Conservation (phyloP, 768 basidiomycete genomes). For the Lactifluus volemus region DNA sequence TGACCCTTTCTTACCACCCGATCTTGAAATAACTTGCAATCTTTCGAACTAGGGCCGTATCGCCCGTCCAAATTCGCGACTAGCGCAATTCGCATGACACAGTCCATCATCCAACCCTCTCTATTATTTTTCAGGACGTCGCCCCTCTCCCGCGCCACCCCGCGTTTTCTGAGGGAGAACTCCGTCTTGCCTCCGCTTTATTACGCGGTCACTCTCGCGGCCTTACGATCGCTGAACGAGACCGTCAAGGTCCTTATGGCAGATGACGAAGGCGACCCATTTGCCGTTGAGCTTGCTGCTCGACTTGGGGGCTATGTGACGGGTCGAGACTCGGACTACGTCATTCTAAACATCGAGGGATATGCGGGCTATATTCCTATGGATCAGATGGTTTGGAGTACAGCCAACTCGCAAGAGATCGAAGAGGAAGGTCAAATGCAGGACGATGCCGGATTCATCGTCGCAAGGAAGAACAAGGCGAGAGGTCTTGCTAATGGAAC, state of each 20-base stretch:
- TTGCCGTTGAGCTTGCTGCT: conserved; percentile 76
- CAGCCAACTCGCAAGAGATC: conserved; percentile 22
- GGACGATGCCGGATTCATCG: conserved; percentile 49
- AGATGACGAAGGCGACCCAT: conserved; percentile 78
- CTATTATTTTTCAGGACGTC: conserved; percentile 81
- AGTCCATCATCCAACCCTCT: conserved; percentile 50
- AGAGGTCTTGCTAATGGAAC: conserved; percentile 33
- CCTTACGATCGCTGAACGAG: conserved; percentile 32
- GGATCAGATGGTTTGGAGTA: conserved; percentile 64
- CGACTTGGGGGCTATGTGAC: conserved; percentile 64
- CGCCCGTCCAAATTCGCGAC: conserved; percentile 71
- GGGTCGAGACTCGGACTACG: conserved; percentile 77
- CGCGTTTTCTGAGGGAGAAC: conserved; percentile 64
- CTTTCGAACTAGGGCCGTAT: conserved; percentile 44
- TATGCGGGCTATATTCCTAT: conserved; percentile 74
- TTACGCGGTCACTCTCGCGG: conserved; percentile 49
- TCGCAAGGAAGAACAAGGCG: conserved; percentile 44
- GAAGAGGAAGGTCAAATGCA: conserved; percentile 25
- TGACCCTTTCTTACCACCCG: neutral
- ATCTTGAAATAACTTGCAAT: neutral
- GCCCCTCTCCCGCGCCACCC: conserved; percentile 45
- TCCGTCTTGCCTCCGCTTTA: conserved; percentile 65
- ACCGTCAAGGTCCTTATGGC: conserved; percentile 57
- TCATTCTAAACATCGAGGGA: conserved; percentile 64
- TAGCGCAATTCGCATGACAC: conserved; percentile 45